Conservation (phyloP, 257 asterid genomes). For the Solanum peruvianum region DNA sequence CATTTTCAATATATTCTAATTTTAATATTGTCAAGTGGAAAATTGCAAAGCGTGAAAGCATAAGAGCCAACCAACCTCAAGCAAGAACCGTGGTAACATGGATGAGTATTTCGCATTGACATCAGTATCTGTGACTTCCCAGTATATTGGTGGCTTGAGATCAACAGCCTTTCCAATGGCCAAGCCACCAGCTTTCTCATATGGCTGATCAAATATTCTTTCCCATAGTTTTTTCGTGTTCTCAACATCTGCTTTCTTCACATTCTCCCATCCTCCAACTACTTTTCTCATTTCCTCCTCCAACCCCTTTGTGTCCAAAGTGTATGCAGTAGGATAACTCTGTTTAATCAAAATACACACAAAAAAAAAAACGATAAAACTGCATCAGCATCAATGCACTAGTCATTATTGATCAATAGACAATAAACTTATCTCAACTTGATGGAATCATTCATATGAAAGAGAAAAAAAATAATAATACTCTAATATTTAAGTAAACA, state of each 20-base stretch:
- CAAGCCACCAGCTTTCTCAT: slow-evolving; percentile 73
- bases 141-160: slow-evolving; percentile 42
- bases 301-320: slow-evolving; percentile 51
- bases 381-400: not conserved
- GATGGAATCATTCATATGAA: not conserved
- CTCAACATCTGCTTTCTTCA: slow-evolving; percentile 31
- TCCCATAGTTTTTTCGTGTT: slow-evolving; percentile 68
- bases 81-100: slow-evolving; percentile 63
- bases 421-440: not conserved
- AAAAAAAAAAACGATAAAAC: not conserved
- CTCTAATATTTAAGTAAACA: not conserved
- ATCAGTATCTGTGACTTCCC: slow-evolving; percentile 53
- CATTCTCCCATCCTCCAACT: slow-evolving; percentile 31
- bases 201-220: slow-evolving; percentile 62
- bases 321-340: slow-evolving; percentile 90
- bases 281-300: slow-evolving; percentile 49
- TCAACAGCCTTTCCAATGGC: slow-evolving; percentile 19
- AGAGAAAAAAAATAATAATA: not conserved
- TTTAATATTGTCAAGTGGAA: not conserved
- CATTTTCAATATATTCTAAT: not conserved
- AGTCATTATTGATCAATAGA: not conserved
- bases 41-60: not conserved
- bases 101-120: slow-evolving; percentile 67
- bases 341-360: slow-evolving; percentile 13
- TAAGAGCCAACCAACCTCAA: slow-evolving; percentile 49